Conservation (phyloP, 192 early-diverging fungal genomes). For the Coemansia sp. region DNA sequence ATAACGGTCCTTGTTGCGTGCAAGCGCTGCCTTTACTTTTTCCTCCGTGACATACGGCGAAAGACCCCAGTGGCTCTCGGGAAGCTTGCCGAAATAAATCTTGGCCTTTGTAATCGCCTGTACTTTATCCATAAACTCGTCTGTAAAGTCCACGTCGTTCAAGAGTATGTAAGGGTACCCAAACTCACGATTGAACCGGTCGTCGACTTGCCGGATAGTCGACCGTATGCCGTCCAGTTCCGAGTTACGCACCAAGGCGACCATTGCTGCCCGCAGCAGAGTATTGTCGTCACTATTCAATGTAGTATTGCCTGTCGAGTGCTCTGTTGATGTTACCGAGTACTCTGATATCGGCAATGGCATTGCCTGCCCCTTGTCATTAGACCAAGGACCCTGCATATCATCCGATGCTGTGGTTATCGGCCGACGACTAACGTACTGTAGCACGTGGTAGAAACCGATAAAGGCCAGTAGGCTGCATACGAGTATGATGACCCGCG, state of each 20-base stretch:
- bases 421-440: not conserved
- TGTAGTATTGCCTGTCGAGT: not conserved
- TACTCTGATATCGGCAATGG: not conserved
- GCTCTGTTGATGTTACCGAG: not conserved
- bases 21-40: constrained; percentile 56
- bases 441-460: constrained; percentile 1
- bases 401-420: not conserved
- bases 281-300: not conserved
- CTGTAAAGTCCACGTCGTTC: constrained; percentile 70
- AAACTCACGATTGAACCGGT: constrained; percentile 69
- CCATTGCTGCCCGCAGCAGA: constrained; percentile 52
- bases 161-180: constrained; percentile 74
- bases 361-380: not conserved
- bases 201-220: constrained; percentile 73
- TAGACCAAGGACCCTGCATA: constrained; percentile 1
- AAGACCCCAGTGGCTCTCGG: constrained; percentile 71
- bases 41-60: constrained; percentile 71
- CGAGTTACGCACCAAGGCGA: constrained; percentile 74
- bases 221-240: constrained; percentile 66
- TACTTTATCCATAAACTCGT: constrained; percentile 60
- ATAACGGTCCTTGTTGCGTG: constrained; percentile 56
- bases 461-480: constrained; percentile 10
- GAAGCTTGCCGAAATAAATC: constrained; percentile 68
- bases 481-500: not conserved
- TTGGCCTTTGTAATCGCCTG: constrained; percentile 60